Percentiles rank a stretch among this genome's conserved stretches.
Evolutionary conservation across 306 rosid genomes (phyloP).

Genomic region (Trichosanthes truncata): DNA sequence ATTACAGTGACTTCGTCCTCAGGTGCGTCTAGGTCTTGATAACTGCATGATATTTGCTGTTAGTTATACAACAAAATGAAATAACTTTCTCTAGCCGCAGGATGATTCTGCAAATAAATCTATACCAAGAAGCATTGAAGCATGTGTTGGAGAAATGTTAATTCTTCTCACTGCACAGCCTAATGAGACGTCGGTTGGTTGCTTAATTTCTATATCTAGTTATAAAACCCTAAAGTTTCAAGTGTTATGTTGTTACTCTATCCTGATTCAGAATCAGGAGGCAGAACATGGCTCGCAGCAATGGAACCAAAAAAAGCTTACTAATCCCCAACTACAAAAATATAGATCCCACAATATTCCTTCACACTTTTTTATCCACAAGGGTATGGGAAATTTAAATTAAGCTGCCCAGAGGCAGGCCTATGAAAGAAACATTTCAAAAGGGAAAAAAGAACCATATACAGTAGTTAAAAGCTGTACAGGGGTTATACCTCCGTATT

Average conservation of each 20-base stretch:
- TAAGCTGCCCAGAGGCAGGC: background rate
- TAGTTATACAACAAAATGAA: background rate
- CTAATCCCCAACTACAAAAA: background rate
- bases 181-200: background rate
- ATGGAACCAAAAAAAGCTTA: background rate
- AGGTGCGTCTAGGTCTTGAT: constrained; percentile 94
- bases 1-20: constrained; percentile 98
- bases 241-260: background rate
- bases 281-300: background rate
- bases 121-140: background rate
- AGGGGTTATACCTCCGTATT: constrained; percentile 59
- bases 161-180: background rate
- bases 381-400: background rate
- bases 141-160: background rate
- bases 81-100: background rate
- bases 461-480: background rate
- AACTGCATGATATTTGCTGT: constrained; percentile 35
- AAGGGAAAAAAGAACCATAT: background rate
- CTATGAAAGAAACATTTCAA: background rate
- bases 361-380: background rate
- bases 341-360: background rate
- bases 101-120: background rate
- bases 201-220: background rate
- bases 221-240: background rate
- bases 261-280: background rate